Base-by-base conservation (phyloP, 2,329 filamentous ascomycete species). In the Colletotrichum tofieldiae region DNA sequence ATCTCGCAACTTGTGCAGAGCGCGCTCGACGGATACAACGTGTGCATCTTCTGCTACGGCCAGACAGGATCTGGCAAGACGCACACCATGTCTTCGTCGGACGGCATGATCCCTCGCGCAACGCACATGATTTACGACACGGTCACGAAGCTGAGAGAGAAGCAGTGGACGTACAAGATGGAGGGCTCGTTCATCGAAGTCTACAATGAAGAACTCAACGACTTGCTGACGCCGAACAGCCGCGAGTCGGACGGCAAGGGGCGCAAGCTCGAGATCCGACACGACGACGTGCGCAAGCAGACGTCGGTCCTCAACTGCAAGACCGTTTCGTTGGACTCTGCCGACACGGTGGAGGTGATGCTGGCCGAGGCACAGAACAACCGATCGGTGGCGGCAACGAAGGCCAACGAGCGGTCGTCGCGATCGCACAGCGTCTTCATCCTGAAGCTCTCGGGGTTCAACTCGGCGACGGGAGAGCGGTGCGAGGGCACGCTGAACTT, bases 31-130 rank as follows among this genome's bases (percentile, higher is more conserved):
- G 96, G 96, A 1, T 99, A 98, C 85, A 99, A 98, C 77, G 96
- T 99, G 63, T 98, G 96, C 82, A 98, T 99, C 74, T 98, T 99
- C 84, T 98, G 95, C 80, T 99, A 99, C 79, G 96, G 96, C 54
- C 96, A 99, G 82, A 99, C 96, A 0, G 96, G 96, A 4, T 96
- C 95, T 23, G 96, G 96, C 72, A 99, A 99, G 86, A 99, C 96
- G 0, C 94, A 93, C 79, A 98, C 96, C 5, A 99, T 99, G 96
- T 97, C 94, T 12, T 93, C 92, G 0, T 83, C 86, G 2, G 94
- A 98, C 77, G 96, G 96, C 76, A 98, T 99, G 93, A 99, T 99
- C 71, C 96, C 96, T 1, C 90, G 93, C 9, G 95, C 96, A 3
- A 96, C 97, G 9, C 90, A 94, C 75, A 96, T 98, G 86, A 98